Evolutionary conservation across 2,329 filamentous ascomycete genomes (phyloP).

Genomic region (Mariannaea sp.): DNA sequence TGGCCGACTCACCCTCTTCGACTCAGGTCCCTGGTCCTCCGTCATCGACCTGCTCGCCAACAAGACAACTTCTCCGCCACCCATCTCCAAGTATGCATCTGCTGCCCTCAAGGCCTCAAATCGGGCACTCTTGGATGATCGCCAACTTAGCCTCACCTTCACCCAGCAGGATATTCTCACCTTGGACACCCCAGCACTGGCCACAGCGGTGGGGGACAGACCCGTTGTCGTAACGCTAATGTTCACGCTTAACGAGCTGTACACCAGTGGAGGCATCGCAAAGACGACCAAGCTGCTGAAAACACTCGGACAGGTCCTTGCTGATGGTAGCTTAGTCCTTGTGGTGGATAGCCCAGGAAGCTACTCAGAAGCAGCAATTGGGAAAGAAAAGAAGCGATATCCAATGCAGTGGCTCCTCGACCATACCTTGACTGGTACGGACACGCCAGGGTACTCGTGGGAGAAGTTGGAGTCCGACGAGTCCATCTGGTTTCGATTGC

Average conservation of each 20-base stretch:
- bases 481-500: conserved; percentile 82
- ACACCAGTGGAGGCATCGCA: conserved; percentile 72
- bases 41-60: conserved; percentile 64
- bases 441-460: conserved; percentile 61
- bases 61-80: conserved; percentile 57
- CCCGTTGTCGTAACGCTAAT: conserved; percentile 75
- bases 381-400: conserved; percentile 68
- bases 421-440: conserved; percentile 68
- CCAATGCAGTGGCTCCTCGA: conserved; percentile 95
- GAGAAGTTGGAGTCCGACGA: conserved; percentile 76
- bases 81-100: conserved; percentile 59
- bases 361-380: conserved; percentile 82
- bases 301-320: conserved; percentile 63
- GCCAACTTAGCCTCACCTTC: conserved; percentile 49
- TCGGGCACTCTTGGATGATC: conserved; percentile 47
- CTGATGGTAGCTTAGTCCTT: conserved; percentile 69
- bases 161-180: conserved; percentile 55
- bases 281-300: conserved; percentile 79
- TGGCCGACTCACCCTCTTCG: conserved; percentile 67
- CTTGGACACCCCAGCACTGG: conserved; percentile 44
- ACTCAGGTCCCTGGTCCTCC: conserved; percentile 77
- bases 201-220: conserved; percentile 36
- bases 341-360: conserved; percentile 93
- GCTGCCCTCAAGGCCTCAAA: conserved; percentile 52
- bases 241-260: conserved; percentile 96